Conservation (phyloP, 1,139 yeast genomes). For the Suhomyces choctaworum region DNA sequence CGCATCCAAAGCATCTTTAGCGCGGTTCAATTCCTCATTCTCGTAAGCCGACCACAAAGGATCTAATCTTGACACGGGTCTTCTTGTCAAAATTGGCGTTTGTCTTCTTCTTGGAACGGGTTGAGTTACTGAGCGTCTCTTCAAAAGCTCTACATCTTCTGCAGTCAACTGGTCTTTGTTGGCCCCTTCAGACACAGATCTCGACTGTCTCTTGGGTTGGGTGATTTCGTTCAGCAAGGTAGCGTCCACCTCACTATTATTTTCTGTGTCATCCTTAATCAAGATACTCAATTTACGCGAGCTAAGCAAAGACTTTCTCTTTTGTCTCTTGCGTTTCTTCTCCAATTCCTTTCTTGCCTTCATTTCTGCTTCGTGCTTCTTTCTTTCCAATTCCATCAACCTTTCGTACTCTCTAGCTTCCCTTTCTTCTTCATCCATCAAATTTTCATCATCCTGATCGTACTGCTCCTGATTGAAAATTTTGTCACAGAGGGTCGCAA, state of each 20-base stretch:
- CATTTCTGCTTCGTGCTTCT: conserved; percentile 50
- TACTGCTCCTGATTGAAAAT: conserved; percentile 62
- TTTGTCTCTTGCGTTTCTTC: conserved; percentile 45
- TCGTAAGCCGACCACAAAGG: conserved; percentile 56
- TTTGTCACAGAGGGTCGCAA: conserved; percentile 74
- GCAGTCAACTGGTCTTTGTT: conserved; percentile 34
- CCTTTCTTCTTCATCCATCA: conserved; percentile 52
- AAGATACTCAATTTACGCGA: conserved; percentile 43
- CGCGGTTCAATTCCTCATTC: conserved; percentile 48
- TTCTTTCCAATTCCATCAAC: conserved; percentile 51
- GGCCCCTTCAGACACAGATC: conserved; percentile 43
- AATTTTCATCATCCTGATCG: conserved; percentile 56
- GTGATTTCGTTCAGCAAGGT: conserved; percentile 22
- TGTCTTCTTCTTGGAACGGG: conserved; percentile 40
- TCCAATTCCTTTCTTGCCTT: conserved; percentile 49
- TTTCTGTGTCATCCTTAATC: conserved; percentile 26
- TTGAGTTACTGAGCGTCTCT: conserved; percentile 51
- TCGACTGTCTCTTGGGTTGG: conserved; percentile 45
- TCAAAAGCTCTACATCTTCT: conserved; percentile 45
- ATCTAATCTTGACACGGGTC: conserved; percentile 73
- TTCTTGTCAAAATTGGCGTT: conserved; percentile 46
- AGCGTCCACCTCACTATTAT: conserved; percentile 36
- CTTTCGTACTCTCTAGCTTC: conserved; percentile 50
- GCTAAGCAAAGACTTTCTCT: conserved; percentile 44
- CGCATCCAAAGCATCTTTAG: conserved; percentile 45